Evolutionary conservation across 345 rosid genomes (phyloP).

Genomic region (Gossypium stocksii): DNA sequence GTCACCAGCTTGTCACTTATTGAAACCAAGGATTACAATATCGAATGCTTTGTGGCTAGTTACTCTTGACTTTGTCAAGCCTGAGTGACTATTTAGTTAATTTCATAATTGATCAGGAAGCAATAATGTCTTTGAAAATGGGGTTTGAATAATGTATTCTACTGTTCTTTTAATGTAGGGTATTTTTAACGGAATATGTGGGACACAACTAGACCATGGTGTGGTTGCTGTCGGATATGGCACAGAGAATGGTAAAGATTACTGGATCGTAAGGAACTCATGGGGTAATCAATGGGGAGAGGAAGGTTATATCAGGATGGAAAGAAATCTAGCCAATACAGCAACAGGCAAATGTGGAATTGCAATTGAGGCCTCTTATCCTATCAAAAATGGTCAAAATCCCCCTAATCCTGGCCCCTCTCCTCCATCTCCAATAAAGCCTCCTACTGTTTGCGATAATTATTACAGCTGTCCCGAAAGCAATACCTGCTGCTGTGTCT

Average conservation of each 20-base stretch:
- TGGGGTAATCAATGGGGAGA: constrained; percentile 93
- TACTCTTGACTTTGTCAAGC: background rate
- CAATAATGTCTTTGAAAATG: background rate
- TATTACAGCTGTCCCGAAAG: constrained; percentile 63
- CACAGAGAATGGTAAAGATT: constrained; percentile 63
- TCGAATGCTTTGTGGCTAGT: background rate
- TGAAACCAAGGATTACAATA: background rate
- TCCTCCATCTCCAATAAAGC: constrained; percentile 80
- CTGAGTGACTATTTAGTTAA: background rate
- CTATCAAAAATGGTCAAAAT: constrained; percentile 69
- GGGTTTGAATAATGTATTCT: background rate
- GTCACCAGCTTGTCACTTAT: background rate
- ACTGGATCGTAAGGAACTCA: constrained; percentile 82
- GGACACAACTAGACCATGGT: constrained; percentile 81
- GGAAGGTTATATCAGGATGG: constrained; percentile 71
- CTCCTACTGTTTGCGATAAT: constrained; percentile 68
- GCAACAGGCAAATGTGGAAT: constrained; percentile 80
- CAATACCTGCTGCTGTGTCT: constrained; percentile 84
- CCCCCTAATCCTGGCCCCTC: constrained; percentile 97
- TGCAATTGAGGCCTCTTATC: constrained; percentile 80
- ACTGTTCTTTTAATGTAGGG: constrained; percentile 43
- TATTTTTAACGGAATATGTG: constrained; percentile 66
- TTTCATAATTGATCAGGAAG: background rate
- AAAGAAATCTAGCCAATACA: constrained; percentile 35
- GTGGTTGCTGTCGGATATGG: constrained; percentile 91